These are phyloP conservation scores for Lepidopterella palustris DNA, from an alignment of 495 filamentous ascomycete genomes.

Conservation along the genomic window DNA sequence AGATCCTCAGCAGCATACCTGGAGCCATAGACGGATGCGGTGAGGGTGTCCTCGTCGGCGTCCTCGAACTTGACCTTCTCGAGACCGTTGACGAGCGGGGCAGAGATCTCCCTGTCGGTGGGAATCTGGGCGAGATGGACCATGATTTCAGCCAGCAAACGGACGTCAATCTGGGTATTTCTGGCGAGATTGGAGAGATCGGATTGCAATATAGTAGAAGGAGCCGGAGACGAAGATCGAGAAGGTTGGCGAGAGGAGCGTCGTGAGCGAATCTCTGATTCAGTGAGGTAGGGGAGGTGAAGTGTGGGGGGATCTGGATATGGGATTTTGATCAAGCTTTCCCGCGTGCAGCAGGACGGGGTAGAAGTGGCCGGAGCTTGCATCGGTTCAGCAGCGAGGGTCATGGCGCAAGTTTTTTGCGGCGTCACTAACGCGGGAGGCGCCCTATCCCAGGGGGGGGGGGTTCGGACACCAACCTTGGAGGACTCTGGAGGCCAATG, in stretches of 20 bases:
- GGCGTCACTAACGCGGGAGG: neutral
- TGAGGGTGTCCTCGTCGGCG: constrained; percentile 56
- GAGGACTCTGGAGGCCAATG: neutral
- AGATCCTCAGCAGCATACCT: constrained; percentile 71
- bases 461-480: neutral
- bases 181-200: neutral
- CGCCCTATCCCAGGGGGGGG: neutral
- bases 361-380: neutral
- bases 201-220: neutral
- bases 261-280: no score
- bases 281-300: neutral
- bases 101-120: constrained; percentile 43
- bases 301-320: neutral
- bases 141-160: constrained; percentile 43
- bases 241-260: neutral
- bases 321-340: neutral
- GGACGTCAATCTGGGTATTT: neutral
- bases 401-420: neutral
- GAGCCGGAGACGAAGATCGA: neutral
- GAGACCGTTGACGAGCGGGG: constrained; percentile 37
- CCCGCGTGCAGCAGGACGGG: no score
- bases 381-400: no score
- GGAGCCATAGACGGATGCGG: constrained; percentile 76
- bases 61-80: constrained; percentile 43
- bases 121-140: constrained; percentile 58